Evolutionary conservation across 768 basidiomycete species (phyloP).

Genomic region (Serendipita indica): DNA sequence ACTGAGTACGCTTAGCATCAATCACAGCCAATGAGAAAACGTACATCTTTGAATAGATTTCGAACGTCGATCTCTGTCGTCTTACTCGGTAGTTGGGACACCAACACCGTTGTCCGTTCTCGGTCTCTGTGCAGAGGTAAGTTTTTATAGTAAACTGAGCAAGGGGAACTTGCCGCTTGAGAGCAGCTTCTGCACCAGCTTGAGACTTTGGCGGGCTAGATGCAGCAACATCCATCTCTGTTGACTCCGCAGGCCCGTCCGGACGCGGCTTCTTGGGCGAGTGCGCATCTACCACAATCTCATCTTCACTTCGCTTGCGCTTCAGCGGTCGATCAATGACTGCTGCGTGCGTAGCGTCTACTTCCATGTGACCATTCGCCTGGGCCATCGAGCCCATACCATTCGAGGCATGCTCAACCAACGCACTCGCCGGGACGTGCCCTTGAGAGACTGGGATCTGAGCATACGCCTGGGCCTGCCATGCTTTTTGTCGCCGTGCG

Average conservation of each 20-base stretch:
- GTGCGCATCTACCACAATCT: constrained; percentile 10
- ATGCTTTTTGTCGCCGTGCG: not conserved
- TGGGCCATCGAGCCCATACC: not conserved
- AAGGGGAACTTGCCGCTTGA: constrained; percentile 11
- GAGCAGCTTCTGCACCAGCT: constrained; percentile 7
- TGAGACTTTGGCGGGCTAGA: not conserved
- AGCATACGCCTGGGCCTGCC: constrained; percentile 4
- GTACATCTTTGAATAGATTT: constrained; percentile 72
- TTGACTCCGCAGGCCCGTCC: not conserved
- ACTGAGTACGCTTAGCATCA: constrained; percentile 34
- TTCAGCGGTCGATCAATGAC: not conserved
- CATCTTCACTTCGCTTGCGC: constrained; percentile 19
- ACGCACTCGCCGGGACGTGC: not conserved
- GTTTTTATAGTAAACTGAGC: not conserved
- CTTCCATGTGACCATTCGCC: constrained; percentile 10
- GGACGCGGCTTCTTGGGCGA: not conserved
- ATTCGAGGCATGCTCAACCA: not conserved
- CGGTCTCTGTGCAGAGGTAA: constrained; percentile 50
- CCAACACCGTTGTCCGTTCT: constrained; percentile 85
- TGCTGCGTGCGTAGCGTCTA: constrained; percentile 3
- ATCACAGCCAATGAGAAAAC: constrained; percentile 17
- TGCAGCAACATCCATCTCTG: not conserved
- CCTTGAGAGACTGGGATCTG: constrained; percentile 8
- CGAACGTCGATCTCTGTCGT: constrained; percentile 52
- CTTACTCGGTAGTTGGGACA: constrained; percentile 47